phyloP scores from a whole-genome alignment of 106 monocot genomes.

The Dendrobium nobile region DNA sequence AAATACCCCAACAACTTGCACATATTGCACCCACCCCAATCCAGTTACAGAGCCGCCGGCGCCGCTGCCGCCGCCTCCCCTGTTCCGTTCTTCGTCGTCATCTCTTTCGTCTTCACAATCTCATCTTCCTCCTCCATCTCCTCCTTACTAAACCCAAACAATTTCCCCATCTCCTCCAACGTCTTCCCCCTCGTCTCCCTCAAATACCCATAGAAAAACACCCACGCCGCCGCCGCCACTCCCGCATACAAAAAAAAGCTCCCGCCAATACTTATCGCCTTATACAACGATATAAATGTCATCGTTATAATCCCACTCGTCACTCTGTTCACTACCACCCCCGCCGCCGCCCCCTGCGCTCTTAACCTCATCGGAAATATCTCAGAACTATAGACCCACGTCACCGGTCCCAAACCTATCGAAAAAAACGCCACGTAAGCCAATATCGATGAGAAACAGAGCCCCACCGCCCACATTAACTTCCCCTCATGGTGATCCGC shows the following conservation, averaged over 20 bases:
- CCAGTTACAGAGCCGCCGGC: too few relatives aligned
- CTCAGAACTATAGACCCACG: conserved; percentile 47
- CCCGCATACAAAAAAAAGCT: conserved; percentile 30
- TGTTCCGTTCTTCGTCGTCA: background rate
- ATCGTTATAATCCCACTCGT: conserved; percentile 28
- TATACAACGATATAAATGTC: conserved; percentile 36
- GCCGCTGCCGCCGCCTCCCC: background rate
- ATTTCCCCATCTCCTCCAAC: conserved; percentile 28
- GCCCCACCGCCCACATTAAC: conserved; percentile 17
- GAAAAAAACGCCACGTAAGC: conserved; percentile 30
- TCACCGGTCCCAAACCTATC: conserved; percentile 34
- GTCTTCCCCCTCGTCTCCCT: conserved; percentile 35
- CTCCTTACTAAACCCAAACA: conserved; percentile 21
- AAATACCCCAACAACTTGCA: too few relatives aligned
- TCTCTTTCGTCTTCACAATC: background rate
- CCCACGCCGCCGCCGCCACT: conserved; percentile 16
- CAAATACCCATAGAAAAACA: conserved; percentile 20
- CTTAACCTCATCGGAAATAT: conserved; percentile 31
- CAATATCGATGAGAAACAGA: conserved; percentile 13
- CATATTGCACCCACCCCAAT: too few relatives aligned
- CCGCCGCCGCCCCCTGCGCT: conserved; percentile 29
- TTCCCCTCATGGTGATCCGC: conserved; percentile 18
- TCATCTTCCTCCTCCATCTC: background rate
- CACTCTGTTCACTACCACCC: conserved; percentile 15
- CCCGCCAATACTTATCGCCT: conserved; percentile 27